Percentiles rank a stretch among this genome's conserved stretches.
Evolutionary conservation across 768 basidiomycete species (phyloP).

Genomic region (Suillus paluster): DNA sequence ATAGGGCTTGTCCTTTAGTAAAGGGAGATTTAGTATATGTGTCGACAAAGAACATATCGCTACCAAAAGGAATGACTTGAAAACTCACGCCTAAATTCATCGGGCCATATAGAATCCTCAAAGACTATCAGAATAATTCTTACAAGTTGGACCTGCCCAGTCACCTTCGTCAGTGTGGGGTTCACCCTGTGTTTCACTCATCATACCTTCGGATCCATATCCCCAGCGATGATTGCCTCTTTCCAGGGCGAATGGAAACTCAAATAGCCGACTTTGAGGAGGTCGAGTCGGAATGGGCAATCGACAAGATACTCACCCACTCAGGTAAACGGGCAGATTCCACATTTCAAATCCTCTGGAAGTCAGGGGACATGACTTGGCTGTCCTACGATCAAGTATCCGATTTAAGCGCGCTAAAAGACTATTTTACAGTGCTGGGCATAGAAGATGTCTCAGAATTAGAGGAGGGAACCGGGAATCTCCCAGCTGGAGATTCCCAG

Average conservation of each 20-base stretch:
- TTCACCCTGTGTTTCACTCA: conserved; percentile 39
- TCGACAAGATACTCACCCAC: conserved; percentile 30
- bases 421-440: conserved; percentile 37
- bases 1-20: conserved; percentile 20
- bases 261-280: conserved; percentile 28
- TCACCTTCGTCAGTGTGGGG: no score
- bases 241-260: conserved; percentile 26
- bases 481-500: not conserved
- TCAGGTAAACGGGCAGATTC: conserved; percentile 21
- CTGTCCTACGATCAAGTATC: conserved; percentile 17
- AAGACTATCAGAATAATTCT: no score
- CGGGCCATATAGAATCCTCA: no score
- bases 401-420: conserved; percentile 23
- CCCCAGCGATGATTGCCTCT: conserved; percentile 37
- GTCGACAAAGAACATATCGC: no score
- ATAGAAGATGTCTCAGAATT: conserved; percentile 12
- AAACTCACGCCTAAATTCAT: no score
- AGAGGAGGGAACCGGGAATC: not conserved
- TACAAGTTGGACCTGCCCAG: no score
- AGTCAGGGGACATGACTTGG: conserved; percentile 26
- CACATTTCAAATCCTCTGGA: conserved; percentile 26
- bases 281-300: conserved; percentile 25
- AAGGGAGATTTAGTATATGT: conserved; percentile 37
- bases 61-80: no score
- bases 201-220: conserved; percentile 34